Evolutionary conservation across 2,329 filamentous ascomycete genomes (phyloP), one percentile per base, ranked within the genome.

Genomic region (Fusarium torreyae): DNA sequence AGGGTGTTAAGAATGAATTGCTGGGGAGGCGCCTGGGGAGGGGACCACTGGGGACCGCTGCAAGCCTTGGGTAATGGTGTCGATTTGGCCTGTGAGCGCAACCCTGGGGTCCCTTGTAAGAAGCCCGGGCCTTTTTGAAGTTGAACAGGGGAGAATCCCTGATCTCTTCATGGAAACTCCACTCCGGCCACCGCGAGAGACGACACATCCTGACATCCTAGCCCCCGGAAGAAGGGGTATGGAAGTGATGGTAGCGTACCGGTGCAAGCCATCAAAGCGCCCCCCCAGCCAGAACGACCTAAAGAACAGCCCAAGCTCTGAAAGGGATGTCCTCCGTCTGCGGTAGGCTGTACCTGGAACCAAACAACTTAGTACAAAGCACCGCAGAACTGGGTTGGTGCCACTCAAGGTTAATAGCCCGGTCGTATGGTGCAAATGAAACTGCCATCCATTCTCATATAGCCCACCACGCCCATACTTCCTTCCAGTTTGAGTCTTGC

Each of bases 351-450:
- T 67, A 42, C 55, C 68, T 68, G 57, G 68, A 68, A 69, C 67
- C 70, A 61, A 72, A 64, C 55, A 59, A 45, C 57, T 66, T 69
- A 70, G 67, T 56, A 66, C 67, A 57, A 64, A 65, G 70, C 62
- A 71, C 70, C 68, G 45, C 63, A 60, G 59, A 40, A 62, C 65
- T 56, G 72, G 63, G 62, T 69, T 67, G 68, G 58, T 68, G 46
- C 69, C 46, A 61, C 55, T 55, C 63, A 68, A 73, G 64, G 61
- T 71, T 60, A 45, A 71, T 58, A 57, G 55, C 68, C 68, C 60
- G 63, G 72, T 74, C 70, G 68, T 74, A 74, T 63, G 72, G 72
- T 74, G 60, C 70, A 74, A 73, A 74, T 74, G 60, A 74, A 73
- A 60, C 64, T 63, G 57, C 50, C 49, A 55, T 52, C 45, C 50